Evolutionary conservation across 192 early-diverging fungal species (phyloP), one percentile per base, ranked within the genome.

Genomic region (Backusella tarrabulga): DNA sequence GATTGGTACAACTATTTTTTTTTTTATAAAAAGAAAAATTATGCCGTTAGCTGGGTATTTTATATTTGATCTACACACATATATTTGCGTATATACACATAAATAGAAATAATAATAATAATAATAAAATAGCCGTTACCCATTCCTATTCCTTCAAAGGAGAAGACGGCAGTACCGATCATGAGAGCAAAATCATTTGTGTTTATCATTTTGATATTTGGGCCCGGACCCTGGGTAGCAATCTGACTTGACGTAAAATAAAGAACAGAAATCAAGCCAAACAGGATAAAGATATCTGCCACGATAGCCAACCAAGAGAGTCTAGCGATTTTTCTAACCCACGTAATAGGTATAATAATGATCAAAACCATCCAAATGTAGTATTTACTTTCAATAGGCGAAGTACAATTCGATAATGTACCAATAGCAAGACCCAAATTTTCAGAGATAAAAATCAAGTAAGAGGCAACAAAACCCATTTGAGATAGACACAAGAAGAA

Each of bases 381-480:
- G 34, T 85, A 87, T 78, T 91, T 90, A 40, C 84, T 87, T 41
- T 90, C 86, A 40, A 87, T 79, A 34, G 91, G 88, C 73, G 78
- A 50, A 42, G 75, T 77, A 85, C 91, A 95, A 77, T 88, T 83
- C 26, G 89, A 87, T 6, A 89, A 72, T 23, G 87, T 86, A 81
- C 91, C 90, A 73, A 93, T 79, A 72, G 88, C 84, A 40, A 93
- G 89, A 26, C 87, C 87, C 66, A 96, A 82, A 77, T 95, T 97
- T 77, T 93, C 90, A 11, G 94, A 91, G 12, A 97, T 88, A 83
- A 97, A 97, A 60, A 97, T 95, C 73, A 92, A 87, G 74, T 96
- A 95, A 0, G 94, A 94, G 67, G 93, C 94, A 75, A 92, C 91
- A 83, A 97, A 97, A 1, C 95, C 95, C 71, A 93, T 86, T 85